These are phyloP conservation scores for Chondrus crispus DNA, from an alignment of 23 red algal genomes.

Conservation along the genomic window DNA sequence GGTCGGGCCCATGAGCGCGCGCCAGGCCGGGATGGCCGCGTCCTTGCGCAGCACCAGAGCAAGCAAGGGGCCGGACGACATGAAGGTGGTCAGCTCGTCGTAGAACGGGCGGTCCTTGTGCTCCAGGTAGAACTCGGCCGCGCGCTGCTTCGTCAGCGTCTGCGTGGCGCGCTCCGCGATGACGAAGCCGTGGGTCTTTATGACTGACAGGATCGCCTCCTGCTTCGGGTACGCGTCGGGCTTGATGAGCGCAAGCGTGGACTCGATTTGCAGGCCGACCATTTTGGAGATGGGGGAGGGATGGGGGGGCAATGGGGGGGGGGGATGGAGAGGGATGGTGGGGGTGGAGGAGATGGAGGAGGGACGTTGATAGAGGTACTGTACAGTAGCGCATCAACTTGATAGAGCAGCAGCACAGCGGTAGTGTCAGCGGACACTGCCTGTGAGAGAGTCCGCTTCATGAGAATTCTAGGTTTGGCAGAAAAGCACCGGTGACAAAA, in stretches of 20 bases:
- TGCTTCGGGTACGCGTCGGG: conserved; percentile 65
- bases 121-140: conserved; percentile 65
- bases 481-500: too few relatives aligned
- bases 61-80: conserved; percentile 51
- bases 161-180: conserved; percentile 32
- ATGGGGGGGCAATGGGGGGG: not conserved
- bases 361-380: not conserved
- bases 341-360: not conserved
- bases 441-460: too few relatives aligned
- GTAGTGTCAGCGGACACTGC: not conserved
- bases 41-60: conserved; percentile 75
- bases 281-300: not conserved
- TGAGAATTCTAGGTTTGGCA: too few relatives aligned
- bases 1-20: conserved; percentile 65
- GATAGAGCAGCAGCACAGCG: not conserved
- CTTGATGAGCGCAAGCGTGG: conserved; percentile 71
- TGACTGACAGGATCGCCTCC: conserved; percentile 50
- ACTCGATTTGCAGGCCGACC: conserved; percentile 49
- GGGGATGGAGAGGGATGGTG: not conserved
- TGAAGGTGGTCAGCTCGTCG: conserved; percentile 50
- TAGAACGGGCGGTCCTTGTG: conserved; percentile 66
- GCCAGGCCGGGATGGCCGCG: conserved; percentile 42
- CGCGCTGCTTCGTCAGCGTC: conserved; percentile 47
- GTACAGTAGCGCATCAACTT: not conserved
- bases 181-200: conserved; percentile 54